phyloP scores from a whole-genome alignment of 768 basidiomycete species.

The Naganishia friedmannii region DNA sequence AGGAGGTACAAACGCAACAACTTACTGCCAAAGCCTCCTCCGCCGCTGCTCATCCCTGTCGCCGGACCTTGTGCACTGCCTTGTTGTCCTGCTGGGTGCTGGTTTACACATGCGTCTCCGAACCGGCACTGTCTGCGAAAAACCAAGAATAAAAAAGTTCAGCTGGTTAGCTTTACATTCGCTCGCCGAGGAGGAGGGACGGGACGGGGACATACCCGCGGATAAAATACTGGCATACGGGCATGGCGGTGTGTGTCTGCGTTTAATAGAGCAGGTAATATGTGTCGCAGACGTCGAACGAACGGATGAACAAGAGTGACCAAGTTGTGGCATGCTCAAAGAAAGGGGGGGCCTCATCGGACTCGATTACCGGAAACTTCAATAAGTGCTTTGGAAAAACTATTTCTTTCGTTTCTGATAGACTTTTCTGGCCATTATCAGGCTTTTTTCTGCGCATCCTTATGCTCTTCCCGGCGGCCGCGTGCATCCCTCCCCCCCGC shows the following conservation, averaged over 20 bases:
- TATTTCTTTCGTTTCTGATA: too few species aligned
- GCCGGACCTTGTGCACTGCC: not conserved
- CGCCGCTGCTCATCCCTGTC: not conserved
- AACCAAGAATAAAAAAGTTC: too few species aligned
- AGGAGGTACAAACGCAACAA: not conserved
- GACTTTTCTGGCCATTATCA: too few species aligned
- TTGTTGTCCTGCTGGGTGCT: conserved; percentile 14
- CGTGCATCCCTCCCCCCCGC: too few species aligned
- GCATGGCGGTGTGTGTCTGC: not conserved
- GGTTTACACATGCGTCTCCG: conserved; percentile 17
- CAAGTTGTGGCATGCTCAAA: too few species aligned
- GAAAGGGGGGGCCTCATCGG: too few species aligned
- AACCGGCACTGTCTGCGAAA: conserved; percentile 17
- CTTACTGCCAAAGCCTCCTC: conserved; percentile 2
- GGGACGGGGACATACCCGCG: conserved; percentile 5
- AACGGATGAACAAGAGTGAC: not conserved
- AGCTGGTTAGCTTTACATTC: not conserved
- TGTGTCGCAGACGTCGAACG: not conserved
- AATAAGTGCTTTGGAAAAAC: too few species aligned
- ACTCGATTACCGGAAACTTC: too few species aligned
- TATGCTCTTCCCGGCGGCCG: too few species aligned
- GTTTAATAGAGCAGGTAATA: too few species aligned
- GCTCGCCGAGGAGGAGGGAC: not conserved
- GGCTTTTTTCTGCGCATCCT: too few species aligned
- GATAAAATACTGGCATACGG: conserved; percentile 27